Evolutionary conservation across 2,329 filamentous ascomycete genomes (phyloP), one percentile per base, ranked within the genome.

Genomic region (Thelonectria discophora): DNA sequence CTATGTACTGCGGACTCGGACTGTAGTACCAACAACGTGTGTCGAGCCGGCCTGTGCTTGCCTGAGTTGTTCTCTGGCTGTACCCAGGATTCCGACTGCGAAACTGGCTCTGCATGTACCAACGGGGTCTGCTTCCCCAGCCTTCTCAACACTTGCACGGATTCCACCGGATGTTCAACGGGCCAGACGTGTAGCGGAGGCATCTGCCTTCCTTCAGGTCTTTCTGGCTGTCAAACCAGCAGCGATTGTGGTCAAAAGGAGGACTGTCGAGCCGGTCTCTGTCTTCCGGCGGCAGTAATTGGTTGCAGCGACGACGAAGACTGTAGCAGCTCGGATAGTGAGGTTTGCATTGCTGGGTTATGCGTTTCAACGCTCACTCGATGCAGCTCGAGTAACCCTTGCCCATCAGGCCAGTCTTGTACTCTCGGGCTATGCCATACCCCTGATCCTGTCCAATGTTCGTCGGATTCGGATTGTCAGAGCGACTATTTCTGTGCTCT

Each of bases 311-410:
- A 21, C 13, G 42, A 52, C 24, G 13, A 15, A 21, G 43, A 17
- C 27, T 60, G 58, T 47, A 42, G 39, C 24, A 48, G 21, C 17
- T 6, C 40, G 10, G 49, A 34, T 21, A 55, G 46, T 40, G 52
- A 60, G 11, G n/a, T 60, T 3, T 60, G 58, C 42, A 17, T 60
- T 6, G 40, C 40, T 3, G 58, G 52, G 13, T 52, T 60, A 10
- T 60, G 58, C 10, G 58, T 60, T 17, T 60, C 58, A 2, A 55
- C 42, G 5, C 58, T 60, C 5, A 47, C 27, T 4, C 17, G 40
- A 1, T 60, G 58, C 18, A 52, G 30, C 32, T 10, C 9, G 7
- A 32, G 20, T 12, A 50, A 32, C 21, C 47, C 47, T 6, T 60
- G 58, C n/a, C 40, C 52, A 20, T 30, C n/a, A 0, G 47, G 27